Percentiles rank a stretch among this genome's conserved stretches.
Evolutionary conservation across 2,329 filamentous ascomycete species (phyloP).

Genomic region (Pseudogymnoascus sp.): DNA sequence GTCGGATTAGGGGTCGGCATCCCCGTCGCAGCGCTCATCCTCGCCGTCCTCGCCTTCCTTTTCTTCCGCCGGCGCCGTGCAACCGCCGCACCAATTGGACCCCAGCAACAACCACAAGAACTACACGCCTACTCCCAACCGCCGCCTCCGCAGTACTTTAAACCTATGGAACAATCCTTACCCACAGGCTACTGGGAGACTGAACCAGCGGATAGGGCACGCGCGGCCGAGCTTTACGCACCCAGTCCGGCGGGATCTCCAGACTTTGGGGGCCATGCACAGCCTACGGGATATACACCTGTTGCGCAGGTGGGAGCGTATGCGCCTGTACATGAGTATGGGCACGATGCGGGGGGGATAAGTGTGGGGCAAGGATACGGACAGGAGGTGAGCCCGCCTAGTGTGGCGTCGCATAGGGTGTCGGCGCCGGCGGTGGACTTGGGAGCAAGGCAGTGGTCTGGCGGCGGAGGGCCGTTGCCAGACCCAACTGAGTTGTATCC

Average conservation of each 20-base stretch:
- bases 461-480: background rate
- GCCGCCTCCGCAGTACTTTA: background rate
- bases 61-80: constrained; percentile 25
- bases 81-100: constrained; percentile 8
- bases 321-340: background rate
- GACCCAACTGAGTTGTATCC: background rate
- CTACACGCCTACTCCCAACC: background rate
- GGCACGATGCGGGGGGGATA: background rate
- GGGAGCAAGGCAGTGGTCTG: background rate
- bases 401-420: background rate
- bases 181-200: background rate
- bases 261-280: background rate
- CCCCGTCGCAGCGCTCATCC: constrained; percentile 25
- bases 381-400: background rate
- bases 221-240: background rate
- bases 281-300: background rate
- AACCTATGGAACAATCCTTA: background rate
- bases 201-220: background rate
- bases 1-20: constrained; percentile 29
- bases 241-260: background rate
- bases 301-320: background rate
- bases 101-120: background rate
- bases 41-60: constrained; percentile 24
- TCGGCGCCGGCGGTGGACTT: background rate
- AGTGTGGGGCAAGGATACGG: background rate